These are phyloP conservation scores for Dothistroma septosporum DNA, from an alignment of 2,329 filamentous ascomycete species.

Conservation along the genomic window DNA sequence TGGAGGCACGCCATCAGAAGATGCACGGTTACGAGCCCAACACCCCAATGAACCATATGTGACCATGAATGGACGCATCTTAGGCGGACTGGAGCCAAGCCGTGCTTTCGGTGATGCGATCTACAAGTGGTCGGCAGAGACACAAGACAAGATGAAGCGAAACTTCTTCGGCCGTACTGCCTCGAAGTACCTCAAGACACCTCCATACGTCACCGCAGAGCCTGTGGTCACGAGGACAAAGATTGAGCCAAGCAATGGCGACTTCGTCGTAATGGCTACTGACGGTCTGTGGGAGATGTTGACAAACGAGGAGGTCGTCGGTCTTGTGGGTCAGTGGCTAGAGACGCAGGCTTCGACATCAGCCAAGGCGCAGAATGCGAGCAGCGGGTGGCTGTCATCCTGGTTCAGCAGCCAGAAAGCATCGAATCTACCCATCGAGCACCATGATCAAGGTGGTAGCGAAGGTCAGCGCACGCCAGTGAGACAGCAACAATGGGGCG, in stretches of 20 bases:
- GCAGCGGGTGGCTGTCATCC: constrained; percentile 62
- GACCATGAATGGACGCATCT: constrained; percentile 79
- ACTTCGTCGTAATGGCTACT: constrained; percentile 94
- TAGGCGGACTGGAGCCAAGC: constrained; percentile 87
- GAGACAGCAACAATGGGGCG: constrained; percentile 85
- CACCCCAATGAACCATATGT: constrained; percentile 89
- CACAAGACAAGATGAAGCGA: constrained; percentile 73
- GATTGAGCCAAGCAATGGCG: constrained; percentile 80
- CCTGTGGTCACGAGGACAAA: constrained; percentile 91
- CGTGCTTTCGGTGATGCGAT: constrained; percentile 93
- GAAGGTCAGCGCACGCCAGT: constrained; percentile 82
- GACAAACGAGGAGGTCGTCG: constrained; percentile 95
- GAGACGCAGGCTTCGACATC: constrained; percentile 60
- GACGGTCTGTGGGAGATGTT: constrained; percentile 99
- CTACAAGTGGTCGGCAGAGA: constrained; percentile 92
- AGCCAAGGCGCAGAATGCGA: constrained; percentile 29
- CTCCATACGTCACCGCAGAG: constrained; percentile 95
- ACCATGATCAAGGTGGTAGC: constrained; percentile 44
- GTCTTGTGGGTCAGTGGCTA: constrained; percentile 93
- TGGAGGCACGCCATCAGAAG: constrained; percentile 81
- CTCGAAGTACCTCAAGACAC: constrained; percentile 75
- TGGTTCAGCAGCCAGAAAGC: constrained; percentile 57
- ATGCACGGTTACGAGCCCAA: constrained; percentile 72
- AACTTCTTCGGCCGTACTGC: constrained; percentile 84
- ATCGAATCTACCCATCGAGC: constrained; percentile 68